Evolutionary conservation across 768 basidiomycete genomes (phyloP), one percentile per base, ranked within the genome.

Genomic region (Gautieria morchelliformis): DNA sequence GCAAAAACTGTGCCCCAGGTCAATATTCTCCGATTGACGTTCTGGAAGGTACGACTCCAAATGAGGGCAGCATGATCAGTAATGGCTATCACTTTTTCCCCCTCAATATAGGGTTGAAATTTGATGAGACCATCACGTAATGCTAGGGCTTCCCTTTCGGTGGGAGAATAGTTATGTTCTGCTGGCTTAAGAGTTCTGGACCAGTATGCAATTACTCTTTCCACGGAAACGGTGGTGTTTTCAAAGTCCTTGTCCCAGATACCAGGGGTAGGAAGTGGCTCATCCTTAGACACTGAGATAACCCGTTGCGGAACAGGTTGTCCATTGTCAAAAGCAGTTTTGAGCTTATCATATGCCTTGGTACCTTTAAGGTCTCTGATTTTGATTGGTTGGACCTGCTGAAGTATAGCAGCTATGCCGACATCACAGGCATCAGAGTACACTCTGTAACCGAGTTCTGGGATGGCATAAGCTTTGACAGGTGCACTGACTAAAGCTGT

Each of bases 381-480:
- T 5, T 27, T 27, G 27, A 67, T 67, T 2, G 62, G 60, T 46
- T 67, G 66, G 6, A 67, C 57, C 46, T 67, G 66, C 37, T 67
- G 62, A 4, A 64, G 58, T 24, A 63, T 60, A 27, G 59, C 61
- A 9, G 52, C 65, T 20, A 66, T 15, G 1, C 59, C 67, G 14
- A 60, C 52, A 48, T 65, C 65, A 40, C 61, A 64, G 10, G 67
- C 67, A 48, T 75, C 71, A 0, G 72, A 67, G 45, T 75, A 75
- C 0, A 75, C 52, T 7, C 69, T 60, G 54, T 74, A 75, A 0
- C 69, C 70, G 37, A 24, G 20, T 0, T 69, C 68, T 5, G 58
- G 58, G 0, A 64, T 65, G 0, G 72, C 63, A 56, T 72, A 67
- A 5, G 62, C 72, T 22, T 65, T 39, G 2, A 75, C 63, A 1